phyloP scores from a whole-genome alignment of 208 protist genomes.

The Acanthamoeba polyphaga region DNA sequence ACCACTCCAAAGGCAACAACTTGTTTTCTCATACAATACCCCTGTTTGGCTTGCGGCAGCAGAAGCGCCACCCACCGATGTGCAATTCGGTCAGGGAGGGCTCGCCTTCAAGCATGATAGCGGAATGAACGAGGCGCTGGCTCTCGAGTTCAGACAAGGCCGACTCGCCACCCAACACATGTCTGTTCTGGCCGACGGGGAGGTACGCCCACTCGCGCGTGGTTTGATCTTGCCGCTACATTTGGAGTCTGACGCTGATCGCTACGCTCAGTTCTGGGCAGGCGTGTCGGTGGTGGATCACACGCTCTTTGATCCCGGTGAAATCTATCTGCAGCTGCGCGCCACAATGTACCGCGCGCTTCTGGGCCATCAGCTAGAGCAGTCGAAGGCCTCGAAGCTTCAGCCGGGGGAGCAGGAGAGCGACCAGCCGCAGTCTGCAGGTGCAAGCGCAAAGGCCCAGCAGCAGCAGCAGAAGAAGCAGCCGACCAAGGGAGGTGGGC shows the following conservation, averaged over 20 bases:
- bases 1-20: neutral
- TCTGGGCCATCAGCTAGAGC: neutral
- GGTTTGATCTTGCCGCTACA: neutral
- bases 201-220: neutral
- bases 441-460: neutral
- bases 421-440: neutral
- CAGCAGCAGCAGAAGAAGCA: neutral
- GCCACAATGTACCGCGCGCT: neutral
- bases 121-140: neutral
- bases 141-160: neutral
- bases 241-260: neutral
- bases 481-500: neutral
- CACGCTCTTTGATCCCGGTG: neutral
- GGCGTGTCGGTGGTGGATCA: neutral
- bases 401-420: neutral
- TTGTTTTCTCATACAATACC: neutral
- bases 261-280: neutral
- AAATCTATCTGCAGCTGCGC: neutral
- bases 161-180: neutral
- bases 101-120: neutral
- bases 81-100: neutral
- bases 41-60: too few species aligned
- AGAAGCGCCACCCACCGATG: neutral
- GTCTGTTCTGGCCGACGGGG: neutral
- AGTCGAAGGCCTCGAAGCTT: neutral